Conservation (phyloP, 495 filamentous ascomycete genomes). For the Podospora didyma region DNA sequence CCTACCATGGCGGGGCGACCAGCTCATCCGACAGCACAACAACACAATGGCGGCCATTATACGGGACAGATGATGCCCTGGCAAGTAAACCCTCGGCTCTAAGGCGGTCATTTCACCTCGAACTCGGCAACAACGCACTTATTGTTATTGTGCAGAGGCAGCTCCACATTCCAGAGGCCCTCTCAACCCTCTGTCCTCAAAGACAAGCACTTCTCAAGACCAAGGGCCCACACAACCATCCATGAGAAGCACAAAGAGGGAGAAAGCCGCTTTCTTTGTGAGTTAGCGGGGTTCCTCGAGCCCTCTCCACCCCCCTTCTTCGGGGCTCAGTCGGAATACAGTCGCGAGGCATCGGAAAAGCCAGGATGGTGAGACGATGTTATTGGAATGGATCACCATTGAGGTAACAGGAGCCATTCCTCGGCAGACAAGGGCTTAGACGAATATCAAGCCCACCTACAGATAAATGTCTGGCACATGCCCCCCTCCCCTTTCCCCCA, state of each 20-base stretch:
- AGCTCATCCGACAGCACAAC: too few species aligned
- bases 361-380: neutral
- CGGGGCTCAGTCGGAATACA: neutral
- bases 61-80: too few species aligned
- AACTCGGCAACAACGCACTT: neutral
- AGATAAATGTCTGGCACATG: slow-evolving; percentile 28
- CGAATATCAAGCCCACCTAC: slow-evolving; percentile 15
- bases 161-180: neutral
- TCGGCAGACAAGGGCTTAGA: slow-evolving; percentile 6
- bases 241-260: neutral
- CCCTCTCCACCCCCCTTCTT: too few species aligned
- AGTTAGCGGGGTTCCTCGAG: neutral
- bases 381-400: slow-evolving; percentile 21
- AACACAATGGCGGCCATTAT: too few species aligned
- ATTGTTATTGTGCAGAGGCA: neutral
- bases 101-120: neutral
- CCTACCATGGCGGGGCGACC: too few species aligned
- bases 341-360: neutral
- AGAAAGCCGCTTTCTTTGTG: neutral
- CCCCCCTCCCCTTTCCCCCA: slow-evolving; percentile 6
- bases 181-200: neutral
- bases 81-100: too few species aligned
- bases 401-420: slow-evolving; percentile 15
- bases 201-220: too few species aligned
- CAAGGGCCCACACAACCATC: neutral